phyloP scores from a whole-genome alignment of 1,284 basidiomycete species.

The Rhizoctonia solani region DNA sequence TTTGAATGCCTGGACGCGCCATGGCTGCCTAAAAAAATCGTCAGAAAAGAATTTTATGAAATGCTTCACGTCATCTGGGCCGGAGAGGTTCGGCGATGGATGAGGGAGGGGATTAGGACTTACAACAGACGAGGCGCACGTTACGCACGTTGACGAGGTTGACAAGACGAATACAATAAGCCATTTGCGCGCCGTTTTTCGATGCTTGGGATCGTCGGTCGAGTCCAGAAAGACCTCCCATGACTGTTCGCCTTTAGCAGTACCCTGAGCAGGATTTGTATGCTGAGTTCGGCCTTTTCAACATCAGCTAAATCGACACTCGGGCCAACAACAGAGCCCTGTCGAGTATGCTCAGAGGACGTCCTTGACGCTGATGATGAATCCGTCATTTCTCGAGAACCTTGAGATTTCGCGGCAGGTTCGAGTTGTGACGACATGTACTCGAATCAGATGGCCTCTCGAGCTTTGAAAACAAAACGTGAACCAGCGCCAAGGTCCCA shows the following conservation, averaged over 20 bases:
- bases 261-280: neutral
- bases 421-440: constrained; percentile 5
- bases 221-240: constrained; percentile 36
- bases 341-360: constrained; percentile 19
- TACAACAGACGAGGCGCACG: constrained; percentile 73
- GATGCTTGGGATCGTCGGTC: constrained; percentile 56
- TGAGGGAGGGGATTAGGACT: constrained; percentile 42
- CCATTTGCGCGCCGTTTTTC: constrained; percentile 59
- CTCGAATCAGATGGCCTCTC: neutral
- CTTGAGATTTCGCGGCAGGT: neutral
- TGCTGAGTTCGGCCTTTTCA: neutral
- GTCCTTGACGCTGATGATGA: constrained; percentile 5
- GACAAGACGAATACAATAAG: constrained; percentile 59
- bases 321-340: neutral
- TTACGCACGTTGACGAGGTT: constrained; percentile 62
- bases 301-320: neutral
- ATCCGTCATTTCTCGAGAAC: neutral
- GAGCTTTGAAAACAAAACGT: neutral
- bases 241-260: constrained; percentile 17
- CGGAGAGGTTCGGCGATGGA: neutral
- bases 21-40: constrained; percentile 60
- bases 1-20: constrained; percentile 63
- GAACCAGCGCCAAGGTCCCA: neutral
- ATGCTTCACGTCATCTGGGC: constrained; percentile 27
- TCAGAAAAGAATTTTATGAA: neutral